phyloP scores from a whole-genome alignment of 306 rosid species.

The Pterocarpus macrocarpus region DNA sequence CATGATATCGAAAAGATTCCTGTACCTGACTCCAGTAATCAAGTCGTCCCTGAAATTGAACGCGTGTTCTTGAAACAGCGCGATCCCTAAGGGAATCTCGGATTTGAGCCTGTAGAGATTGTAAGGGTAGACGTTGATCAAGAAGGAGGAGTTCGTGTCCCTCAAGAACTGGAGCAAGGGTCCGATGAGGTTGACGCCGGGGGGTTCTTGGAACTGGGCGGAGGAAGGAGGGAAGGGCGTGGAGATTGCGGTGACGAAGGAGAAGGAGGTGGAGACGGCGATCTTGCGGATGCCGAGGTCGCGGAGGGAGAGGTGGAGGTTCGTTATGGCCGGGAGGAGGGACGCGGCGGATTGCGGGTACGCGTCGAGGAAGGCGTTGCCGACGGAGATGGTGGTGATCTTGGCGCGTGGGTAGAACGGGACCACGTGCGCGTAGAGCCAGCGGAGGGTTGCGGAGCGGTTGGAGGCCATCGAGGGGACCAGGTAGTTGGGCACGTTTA shows the following conservation, averaged over 20 bases:
- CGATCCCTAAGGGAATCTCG: conserved; percentile 77
- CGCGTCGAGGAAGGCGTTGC: conserved; percentile 64
- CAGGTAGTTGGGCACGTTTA: conserved; percentile 74
- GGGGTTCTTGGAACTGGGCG: conserved; percentile 64
- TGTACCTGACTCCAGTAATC: conserved; percentile 78
- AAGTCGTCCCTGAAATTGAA: conserved; percentile 86
- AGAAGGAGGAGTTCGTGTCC: conserved; percentile 84
- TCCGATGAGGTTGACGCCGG: conserved; percentile 45
- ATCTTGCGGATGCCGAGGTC: conserved; percentile 77
- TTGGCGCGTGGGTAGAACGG: conserved; percentile 91
- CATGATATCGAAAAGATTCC: conserved; percentile 87
- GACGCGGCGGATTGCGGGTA: conserved; percentile 50
- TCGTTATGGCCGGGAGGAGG: conserved; percentile 76
- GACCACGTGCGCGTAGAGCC: conserved; percentile 76
- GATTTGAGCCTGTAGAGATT: conserved; percentile 64
- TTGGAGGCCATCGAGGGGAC: conserved; percentile 69
- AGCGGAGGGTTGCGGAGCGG: conserved; percentile 69
- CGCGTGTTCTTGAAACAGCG: conserved; percentile 74
- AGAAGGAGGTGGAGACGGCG: conserved; percentile 81
- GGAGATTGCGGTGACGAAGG: conserved; percentile 62
- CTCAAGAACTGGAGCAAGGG: conserved; percentile 78
- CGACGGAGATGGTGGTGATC: conserved; percentile 83
- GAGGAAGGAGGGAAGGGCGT: conserved; percentile 83
- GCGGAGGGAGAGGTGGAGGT: conserved; percentile 69
- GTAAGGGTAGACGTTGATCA: conserved; percentile 86